A percentile compares a stretch with the other conserved stretches of the same genome.
These are phyloP conservation scores for Pulchroboletus neoregius DNA, from an alignment of 1,284 basidiomycete species.

Conservation along the genomic window DNA sequence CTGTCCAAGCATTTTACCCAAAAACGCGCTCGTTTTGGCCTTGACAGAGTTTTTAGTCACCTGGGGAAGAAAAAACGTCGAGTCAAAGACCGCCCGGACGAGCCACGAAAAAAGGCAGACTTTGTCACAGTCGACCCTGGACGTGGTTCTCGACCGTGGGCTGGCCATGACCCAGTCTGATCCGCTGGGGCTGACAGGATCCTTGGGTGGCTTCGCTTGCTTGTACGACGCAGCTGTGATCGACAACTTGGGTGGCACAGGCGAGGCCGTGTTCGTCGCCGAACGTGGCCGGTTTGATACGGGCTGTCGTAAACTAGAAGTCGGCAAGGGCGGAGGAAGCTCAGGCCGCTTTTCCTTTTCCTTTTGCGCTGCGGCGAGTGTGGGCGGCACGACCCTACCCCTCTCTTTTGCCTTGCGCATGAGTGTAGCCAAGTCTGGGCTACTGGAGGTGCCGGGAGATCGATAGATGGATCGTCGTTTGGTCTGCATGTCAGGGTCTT, in stretches of 20 bases:
- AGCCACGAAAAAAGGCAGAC: slow-evolving; percentile 26
- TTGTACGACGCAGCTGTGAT: slow-evolving; percentile 28
- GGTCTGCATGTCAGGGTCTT: slow-evolving; percentile 60
- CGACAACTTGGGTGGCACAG: slow-evolving; percentile 28
- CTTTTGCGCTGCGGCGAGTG: slow-evolving; percentile 31
- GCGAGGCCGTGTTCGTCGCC: slow-evolving; percentile 33
- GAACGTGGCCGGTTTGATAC: slow-evolving; percentile 32
- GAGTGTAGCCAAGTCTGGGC: slow-evolving; percentile 83
- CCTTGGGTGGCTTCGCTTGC: slow-evolving; percentile 26
- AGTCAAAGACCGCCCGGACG: slow-evolving; percentile 5
- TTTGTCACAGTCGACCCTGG: slow-evolving; percentile 47
- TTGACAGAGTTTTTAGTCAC: slow-evolving; percentile 58
- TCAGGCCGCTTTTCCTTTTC: slow-evolving; percentile 42
- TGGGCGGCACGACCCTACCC: slow-evolving; percentile 41
- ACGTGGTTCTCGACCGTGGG: slow-evolving; percentile 37
- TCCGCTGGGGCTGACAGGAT: slow-evolving; percentile 32
- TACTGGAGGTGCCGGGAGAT: slow-evolving; percentile 82
- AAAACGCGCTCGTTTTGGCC: slow-evolving; percentile 71
- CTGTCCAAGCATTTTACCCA: slow-evolving; percentile 71
- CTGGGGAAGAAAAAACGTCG: slow-evolving; percentile 31
- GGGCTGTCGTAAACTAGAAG: slow-evolving; percentile 11
- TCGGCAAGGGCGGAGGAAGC: slow-evolving; percentile 48
- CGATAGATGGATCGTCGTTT: slow-evolving; percentile 83
- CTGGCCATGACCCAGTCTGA: slow-evolving; percentile 53
- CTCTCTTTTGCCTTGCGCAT: slow-evolving; percentile 75